Conservation (phyloP, 2,329 filamentous ascomycete species). For the Blumeria hordei region DNA sequence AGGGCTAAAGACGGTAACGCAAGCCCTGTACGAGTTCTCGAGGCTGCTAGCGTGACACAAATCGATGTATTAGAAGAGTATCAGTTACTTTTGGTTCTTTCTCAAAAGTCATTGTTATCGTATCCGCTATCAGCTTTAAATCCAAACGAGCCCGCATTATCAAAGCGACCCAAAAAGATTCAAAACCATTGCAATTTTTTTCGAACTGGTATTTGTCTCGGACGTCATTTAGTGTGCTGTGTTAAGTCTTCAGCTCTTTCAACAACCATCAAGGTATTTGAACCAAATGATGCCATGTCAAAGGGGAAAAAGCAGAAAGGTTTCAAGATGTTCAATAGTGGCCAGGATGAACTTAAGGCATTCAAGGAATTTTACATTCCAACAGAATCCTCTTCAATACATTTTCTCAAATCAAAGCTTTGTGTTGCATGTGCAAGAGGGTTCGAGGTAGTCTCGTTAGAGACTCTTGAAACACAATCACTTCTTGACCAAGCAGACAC, state of each 20-base stretch:
- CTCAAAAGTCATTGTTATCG: constrained; percentile 79
- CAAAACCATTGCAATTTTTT: constrained; percentile 96
- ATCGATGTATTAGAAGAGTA: constrained; percentile 94
- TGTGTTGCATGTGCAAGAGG: constrained; percentile 89
- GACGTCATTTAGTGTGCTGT: constrained; percentile 82
- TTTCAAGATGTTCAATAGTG: constrained; percentile 83
- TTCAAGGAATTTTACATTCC: constrained; percentile 99
- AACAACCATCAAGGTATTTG: constrained; percentile 96
- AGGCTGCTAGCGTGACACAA: constrained; percentile 71
- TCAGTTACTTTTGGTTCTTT: constrained; percentile 67
- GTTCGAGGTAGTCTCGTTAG: constrained; percentile 88
- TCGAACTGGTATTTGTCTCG: constrained; percentile 85
- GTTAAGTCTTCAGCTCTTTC: constrained; percentile 86
- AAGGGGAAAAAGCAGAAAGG: constrained; percentile 92
- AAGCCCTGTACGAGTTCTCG: constrained; percentile 61
- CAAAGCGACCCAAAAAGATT: constrained; percentile 83
- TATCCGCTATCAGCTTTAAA: constrained; percentile 76
- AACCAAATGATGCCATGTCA: constrained; percentile 83
- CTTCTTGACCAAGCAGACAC: constrained; percentile 94
- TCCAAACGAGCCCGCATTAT: constrained; percentile 52
- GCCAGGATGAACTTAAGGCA: constrained; percentile 83
- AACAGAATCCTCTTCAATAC: constrained; percentile 90
- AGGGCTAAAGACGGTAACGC: constrained; percentile 56
- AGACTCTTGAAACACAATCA: constrained; percentile 94
- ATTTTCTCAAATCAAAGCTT: constrained; percentile 89